Percentiles rank a stretch among this genome's conserved stretches.
phyloP scores from a whole-genome alignment of 306 rosid genomes.

The Cucurbita moschata region DNA sequence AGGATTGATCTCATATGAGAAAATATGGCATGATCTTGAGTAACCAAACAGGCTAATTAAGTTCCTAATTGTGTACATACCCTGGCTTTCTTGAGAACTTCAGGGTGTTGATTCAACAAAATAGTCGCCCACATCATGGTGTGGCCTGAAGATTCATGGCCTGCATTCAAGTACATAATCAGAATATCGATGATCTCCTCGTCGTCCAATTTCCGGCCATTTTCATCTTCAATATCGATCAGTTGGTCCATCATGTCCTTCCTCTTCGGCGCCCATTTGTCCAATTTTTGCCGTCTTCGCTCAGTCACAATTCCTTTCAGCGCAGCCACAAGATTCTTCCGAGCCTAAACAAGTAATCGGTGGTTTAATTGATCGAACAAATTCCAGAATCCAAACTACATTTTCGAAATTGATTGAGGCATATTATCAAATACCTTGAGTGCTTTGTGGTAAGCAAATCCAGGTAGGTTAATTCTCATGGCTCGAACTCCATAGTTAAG shows the following conservation, averaged over 20 bases:
- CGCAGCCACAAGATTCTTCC: slow-evolving; percentile 34
- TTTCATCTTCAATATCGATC: slow-evolving; percentile 53
- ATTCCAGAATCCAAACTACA: background rate
- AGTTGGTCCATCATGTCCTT: slow-evolving; percentile 45
- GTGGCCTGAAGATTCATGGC: slow-evolving; percentile 77
- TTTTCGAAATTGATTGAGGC: background rate
- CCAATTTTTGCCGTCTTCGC: slow-evolving; percentile 17
- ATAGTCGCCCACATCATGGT: slow-evolving; percentile 57
- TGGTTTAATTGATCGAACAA: background rate
- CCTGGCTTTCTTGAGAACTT: slow-evolving; percentile 36
- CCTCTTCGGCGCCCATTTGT: slow-evolving; percentile 6
- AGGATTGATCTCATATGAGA: background rate
- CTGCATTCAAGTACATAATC: slow-evolving; percentile 60
- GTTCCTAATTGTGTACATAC: slow-evolving; percentile 4
- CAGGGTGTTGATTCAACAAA: slow-evolving; percentile 38
- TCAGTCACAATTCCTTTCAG: slow-evolving; percentile 30
- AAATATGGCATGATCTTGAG: background rate
- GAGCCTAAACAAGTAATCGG: slow-evolving; percentile 27
- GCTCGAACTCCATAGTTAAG: slow-evolving; percentile 49
- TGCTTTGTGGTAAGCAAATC: slow-evolving; percentile 50
- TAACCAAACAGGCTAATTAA: background rate
- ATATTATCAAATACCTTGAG: slow-evolving; percentile 36
- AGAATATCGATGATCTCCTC: slow-evolving; percentile 57
- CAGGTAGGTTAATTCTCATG: slow-evolving; percentile 44
- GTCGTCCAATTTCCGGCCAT: slow-evolving; percentile 33